Percentiles rank a stretch among this genome's conserved stretches.
phyloP scores from a whole-genome alignment of 495 filamentous ascomycete species.

The Xylona heveae region DNA sequence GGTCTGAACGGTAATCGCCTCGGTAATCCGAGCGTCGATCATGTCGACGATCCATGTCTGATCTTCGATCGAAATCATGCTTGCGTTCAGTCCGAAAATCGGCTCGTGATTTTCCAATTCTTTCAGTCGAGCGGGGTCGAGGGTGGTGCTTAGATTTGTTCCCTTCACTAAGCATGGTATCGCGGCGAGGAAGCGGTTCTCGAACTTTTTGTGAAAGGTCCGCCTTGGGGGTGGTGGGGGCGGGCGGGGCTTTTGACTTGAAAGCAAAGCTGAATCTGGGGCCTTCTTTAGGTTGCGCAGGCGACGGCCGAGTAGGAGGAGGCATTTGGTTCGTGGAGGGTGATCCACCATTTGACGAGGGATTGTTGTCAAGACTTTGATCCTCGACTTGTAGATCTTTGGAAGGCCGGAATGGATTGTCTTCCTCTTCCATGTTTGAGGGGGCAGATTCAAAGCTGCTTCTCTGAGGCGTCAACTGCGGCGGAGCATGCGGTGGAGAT shows the following conservation, averaged over 20 bases:
- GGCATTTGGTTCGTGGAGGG: constrained; percentile 24
- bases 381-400: constrained; percentile 46
- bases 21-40: constrained; percentile 19
- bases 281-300: constrained; percentile 28
- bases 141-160: too few relatives aligned
- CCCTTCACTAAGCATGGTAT: constrained; percentile 5
- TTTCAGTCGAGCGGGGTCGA: too few relatives aligned
- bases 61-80: constrained; percentile 20
- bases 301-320: constrained; percentile 26
- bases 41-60: constrained; percentile 20
- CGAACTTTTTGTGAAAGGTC: constrained; percentile 57
- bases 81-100: constrained; percentile 13
- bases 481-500: constrained; percentile 8
- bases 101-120: too few relatives aligned
- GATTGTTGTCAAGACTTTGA: constrained; percentile 22
- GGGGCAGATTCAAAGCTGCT: constrained; percentile 12
- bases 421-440: constrained; percentile 25
- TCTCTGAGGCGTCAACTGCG: constrained; percentile 10
- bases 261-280: constrained; percentile 80
- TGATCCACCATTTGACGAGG: constrained; percentile 10
- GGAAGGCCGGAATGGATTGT: constrained; percentile 37
- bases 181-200: constrained; percentile 17
- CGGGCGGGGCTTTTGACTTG: constrained; percentile 45
- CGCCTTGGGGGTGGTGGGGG: constrained; percentile 36
- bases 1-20: constrained; percentile 20